Base-by-base conservation (phyloP, 331 rosid species). In the Arachis monticola region DNA sequence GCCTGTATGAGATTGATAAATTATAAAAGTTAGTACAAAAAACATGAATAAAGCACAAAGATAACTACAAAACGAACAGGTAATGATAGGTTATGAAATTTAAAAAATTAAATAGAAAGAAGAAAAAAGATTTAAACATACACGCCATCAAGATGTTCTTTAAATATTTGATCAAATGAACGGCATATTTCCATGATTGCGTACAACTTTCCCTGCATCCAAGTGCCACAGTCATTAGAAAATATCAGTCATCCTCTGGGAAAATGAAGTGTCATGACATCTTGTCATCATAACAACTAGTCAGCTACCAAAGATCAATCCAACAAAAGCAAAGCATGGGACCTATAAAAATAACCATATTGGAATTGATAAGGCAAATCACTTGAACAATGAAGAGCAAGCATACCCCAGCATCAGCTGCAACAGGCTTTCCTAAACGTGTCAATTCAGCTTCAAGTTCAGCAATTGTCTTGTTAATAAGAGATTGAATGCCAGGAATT, bases 101-200 rank as follows among this genome's bases (percentile, higher is more conserved):
- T 1, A 22, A 22, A 22, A 22, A 22, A 22, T 22, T 22, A 22
- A 22, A 22, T 22, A 52, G 17, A 74, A 45, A 7, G 22, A 62
- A 17, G 69, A 14, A 64, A 66, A 22, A 22, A 66, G 65, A 9
- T 30, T 10, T 56, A 14, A 42, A 79, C 97, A 46, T 85, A 93
- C 98, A 89, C 89, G 64, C 98, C 98, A 87, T 93, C 98, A 51
- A 93, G 97, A 80, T 22, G 27, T 22, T 22, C 27, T 22, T 22
- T 22, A 22, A 22, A 22, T 22, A 22, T 22, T 22, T 22, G 91
- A 79, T 93, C 98, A 64, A 93, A 93, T 55, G 85, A 59, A 47
- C 96, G 93, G 75, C 97, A 87, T 75, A 93, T 91, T 81, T 93
- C 98, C 97, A 91, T 87, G 81, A 93, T 86, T 62, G 91, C 77